Percentiles rank a stretch among this genome's conserved stretches.
These are phyloP conservation scores for Sphagnum contortum DNA, from an alignment of 225 moss, liverwort and hornwort genomes.

Conservation along the genomic window DNA sequence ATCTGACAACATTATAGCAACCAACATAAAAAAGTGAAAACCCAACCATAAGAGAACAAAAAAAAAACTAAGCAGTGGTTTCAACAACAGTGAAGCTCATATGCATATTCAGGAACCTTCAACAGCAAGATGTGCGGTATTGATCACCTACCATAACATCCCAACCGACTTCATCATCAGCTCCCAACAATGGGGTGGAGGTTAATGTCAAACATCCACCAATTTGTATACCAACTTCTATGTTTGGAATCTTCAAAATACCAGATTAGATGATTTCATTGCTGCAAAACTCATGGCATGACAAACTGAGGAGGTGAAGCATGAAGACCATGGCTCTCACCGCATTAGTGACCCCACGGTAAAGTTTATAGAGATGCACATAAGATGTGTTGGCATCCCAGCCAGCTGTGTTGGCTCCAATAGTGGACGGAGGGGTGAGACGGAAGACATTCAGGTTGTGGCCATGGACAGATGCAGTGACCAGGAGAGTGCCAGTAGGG, in stretches of 20 bases:
- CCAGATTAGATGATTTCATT: background rate
- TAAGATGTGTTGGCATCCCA: slow-evolving; percentile 36
- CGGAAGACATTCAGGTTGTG: slow-evolving; percentile 97
- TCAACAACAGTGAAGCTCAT: too few species aligned
- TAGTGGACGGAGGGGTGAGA: slow-evolving; percentile 47
- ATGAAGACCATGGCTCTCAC: slow-evolving; percentile 27
- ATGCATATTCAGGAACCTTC: too few species aligned
- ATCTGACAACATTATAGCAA: too few species aligned
- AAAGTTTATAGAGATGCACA: slow-evolving; percentile 93
- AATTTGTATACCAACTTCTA: too few species aligned
- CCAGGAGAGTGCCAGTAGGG: slow-evolving; percentile 93
- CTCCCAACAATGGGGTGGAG: too few species aligned
- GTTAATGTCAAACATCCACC: too few species aligned
- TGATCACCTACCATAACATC: too few species aligned
- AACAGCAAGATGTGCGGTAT: too few species aligned
- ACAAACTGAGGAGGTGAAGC: slow-evolving; percentile 1
- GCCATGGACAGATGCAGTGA: slow-evolving; percentile 89
- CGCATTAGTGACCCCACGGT: slow-evolving; percentile 90
- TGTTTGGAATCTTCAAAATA: background rate
- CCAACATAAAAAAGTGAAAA: too few species aligned
- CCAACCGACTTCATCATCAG: too few species aligned
- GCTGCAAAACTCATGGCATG: background rate
- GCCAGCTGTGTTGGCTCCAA: slow-evolving; percentile 15
- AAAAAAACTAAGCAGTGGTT: too few species aligned
- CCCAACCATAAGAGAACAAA: too few species aligned